Conservation (phyloP, 2,329 filamentous ascomycete genomes). For the Phoma sp. region DNA sequence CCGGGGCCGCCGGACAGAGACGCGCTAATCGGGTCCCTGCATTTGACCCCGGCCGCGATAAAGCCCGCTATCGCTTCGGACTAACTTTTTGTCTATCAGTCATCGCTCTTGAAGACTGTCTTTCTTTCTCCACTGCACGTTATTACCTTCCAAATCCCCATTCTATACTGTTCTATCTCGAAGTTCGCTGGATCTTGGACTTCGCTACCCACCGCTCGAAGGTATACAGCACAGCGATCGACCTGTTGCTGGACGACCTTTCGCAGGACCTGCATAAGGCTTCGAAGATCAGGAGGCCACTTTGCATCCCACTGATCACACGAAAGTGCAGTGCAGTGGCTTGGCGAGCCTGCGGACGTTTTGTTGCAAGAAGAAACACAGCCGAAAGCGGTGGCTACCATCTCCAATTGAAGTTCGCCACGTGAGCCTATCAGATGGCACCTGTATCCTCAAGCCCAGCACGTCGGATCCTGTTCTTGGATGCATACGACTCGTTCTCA, state of each 20-base stretch:
- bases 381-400: not conserved
- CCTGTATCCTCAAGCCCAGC: slow-evolving; percentile 32
- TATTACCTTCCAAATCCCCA: not conserved
- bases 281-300: not conserved
- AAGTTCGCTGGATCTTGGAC: not conserved
- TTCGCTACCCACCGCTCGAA: too few species aligned
- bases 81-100: slow-evolving; percentile 18
- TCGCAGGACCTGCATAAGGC: slow-evolving; percentile 1
- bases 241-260: not conserved
- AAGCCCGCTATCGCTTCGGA: slow-evolving; percentile 13
- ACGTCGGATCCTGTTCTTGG: slow-evolving; percentile 78
- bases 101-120: slow-evolving; percentile 4
- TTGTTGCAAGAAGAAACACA: not conserved
- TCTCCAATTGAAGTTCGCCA: slow-evolving; percentile 4
- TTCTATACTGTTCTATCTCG: not conserved
- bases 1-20: not conserved
- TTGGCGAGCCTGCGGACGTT: not conserved
- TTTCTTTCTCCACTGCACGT: not conserved
- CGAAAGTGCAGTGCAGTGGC: not conserved
- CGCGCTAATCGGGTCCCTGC: slow-evolving; percentile 15
- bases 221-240: not conserved
- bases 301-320: too few species aligned
- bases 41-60: slow-evolving; percentile 9
- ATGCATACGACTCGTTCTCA: slow-evolving; percentile 96
- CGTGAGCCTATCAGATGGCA: slow-evolving; percentile 31